Evolutionary conservation across 2,329 filamentous ascomycete species (phyloP).

Genomic region (Uncinocarpus reesii): DNA sequence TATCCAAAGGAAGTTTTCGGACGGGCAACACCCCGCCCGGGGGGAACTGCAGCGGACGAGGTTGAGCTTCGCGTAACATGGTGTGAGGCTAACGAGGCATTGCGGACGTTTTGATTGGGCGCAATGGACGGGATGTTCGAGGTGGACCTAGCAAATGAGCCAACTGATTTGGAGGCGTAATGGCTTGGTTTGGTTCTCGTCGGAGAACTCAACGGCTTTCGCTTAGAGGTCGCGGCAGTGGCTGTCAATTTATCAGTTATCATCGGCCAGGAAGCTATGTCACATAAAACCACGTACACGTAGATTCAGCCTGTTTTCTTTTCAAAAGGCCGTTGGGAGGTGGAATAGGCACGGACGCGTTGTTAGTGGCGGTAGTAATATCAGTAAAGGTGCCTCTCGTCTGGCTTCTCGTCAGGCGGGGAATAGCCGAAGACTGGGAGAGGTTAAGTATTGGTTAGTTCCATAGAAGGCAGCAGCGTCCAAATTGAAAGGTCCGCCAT

Average conservation of each 20-base stretch:
- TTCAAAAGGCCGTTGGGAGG: not conserved
- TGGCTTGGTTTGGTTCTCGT: not conserved
- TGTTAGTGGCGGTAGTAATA: constrained; percentile 44
- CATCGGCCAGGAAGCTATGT: not conserved
- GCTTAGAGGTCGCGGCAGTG: not conserved
- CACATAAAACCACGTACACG: not conserved
- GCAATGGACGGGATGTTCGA: not conserved
- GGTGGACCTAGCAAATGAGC: not conserved
- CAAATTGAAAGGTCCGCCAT: not conserved
- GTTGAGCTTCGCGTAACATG: constrained; percentile 6
- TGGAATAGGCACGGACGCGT: constrained; percentile 27
- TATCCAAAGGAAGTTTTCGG: constrained; percentile 46
- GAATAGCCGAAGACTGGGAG: constrained; percentile 12
- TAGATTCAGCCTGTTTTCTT: constrained; percentile 2
- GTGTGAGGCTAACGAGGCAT: constrained; percentile 30
- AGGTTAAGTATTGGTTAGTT: not conserved
- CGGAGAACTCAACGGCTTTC: constrained; percentile 2
- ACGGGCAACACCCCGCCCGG: constrained; percentile 32
- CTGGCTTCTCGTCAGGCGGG: constrained; percentile 12
- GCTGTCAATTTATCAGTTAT: constrained; percentile 3
- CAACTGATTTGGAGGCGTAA: constrained; percentile 7
- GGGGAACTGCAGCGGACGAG: constrained; percentile 22
- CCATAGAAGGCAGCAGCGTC: not conserved
- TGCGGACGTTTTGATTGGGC: constrained; percentile 29
- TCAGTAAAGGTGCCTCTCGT: constrained; percentile 34